Evolutionary conservation across 257 asterid genomes (phyloP).

Genomic region (Plantago major): DNA sequence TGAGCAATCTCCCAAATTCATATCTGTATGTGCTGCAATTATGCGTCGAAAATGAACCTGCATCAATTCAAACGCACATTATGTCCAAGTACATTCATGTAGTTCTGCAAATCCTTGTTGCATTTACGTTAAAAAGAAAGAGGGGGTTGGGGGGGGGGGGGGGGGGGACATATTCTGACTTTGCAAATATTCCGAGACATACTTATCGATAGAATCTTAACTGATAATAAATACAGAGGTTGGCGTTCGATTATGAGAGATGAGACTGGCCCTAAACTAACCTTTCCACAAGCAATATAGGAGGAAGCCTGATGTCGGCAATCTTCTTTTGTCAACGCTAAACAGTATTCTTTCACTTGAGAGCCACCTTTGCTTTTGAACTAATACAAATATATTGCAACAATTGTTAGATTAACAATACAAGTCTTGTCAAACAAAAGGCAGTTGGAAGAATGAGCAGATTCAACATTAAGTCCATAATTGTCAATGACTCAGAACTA

Average conservation of each 20-base stretch:
- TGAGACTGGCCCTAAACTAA: conserved; percentile 21
- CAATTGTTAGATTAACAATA: conserved; percentile 11
- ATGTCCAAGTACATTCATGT: conserved; percentile 1
- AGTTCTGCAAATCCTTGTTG: background rate
- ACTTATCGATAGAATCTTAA: conserved; percentile 1
- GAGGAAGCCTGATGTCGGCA: conserved; percentile 86
- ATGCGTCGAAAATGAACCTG: conserved; percentile 98
- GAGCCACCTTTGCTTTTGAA: conserved; percentile 98
- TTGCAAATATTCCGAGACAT: too few species aligned
- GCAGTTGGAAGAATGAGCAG: conserved; percentile 5
- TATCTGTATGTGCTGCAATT: conserved; percentile 94
- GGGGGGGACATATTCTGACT: background rate
- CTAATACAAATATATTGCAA: conserved; percentile 34
- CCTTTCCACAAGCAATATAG: conserved; percentile 93
- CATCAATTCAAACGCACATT: conserved; percentile 14
- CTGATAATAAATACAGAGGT: background rate
- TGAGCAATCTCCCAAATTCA: conserved; percentile 94
- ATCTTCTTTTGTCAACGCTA: conserved; percentile 93
- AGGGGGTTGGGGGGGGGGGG: too few species aligned
- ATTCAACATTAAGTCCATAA: background rate
- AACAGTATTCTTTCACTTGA: conserved; percentile 91
- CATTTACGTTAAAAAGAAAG: background rate
- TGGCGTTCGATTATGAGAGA: too few species aligned
- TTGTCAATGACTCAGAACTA: background rate
- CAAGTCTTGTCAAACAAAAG: conserved; percentile 8